Evolutionary conservation across 495 filamentous ascomycete genomes (phyloP).

Genomic region (Hypomontagnella monticulosa): DNA sequence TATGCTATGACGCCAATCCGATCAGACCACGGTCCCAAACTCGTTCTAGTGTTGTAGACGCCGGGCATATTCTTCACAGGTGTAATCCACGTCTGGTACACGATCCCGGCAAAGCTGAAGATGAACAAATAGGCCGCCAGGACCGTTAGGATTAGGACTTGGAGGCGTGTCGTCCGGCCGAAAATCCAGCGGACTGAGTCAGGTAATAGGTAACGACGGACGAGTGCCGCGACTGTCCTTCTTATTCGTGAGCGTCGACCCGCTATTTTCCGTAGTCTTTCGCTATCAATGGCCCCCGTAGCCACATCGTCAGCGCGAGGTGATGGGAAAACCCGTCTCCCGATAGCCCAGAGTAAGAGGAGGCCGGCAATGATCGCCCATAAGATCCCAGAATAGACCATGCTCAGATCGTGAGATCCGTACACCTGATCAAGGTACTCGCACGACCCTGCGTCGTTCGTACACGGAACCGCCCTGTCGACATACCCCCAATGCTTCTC

Average conservation of each 20-base stretch:
- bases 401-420: slow-evolving; percentile 64
- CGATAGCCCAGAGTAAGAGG: slow-evolving; percentile 59
- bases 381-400: slow-evolving; percentile 69
- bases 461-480: slow-evolving; percentile 65
- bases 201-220: slow-evolving; percentile 58
- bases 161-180: slow-evolving; percentile 52
- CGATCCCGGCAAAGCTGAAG: slow-evolving; percentile 70
- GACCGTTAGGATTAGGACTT: slow-evolving; percentile 55
- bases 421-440: slow-evolving; percentile 72
- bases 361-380: slow-evolving; percentile 66
- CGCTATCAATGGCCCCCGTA: slow-evolving; percentile 43
- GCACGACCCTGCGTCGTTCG: slow-evolving; percentile 67
- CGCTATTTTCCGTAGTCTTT: slow-evolving; percentile 18
- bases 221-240: slow-evolving; percentile 42
- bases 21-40: slow-evolving; percentile 68
- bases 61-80: slow-evolving; percentile 60
- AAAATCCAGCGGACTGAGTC: slow-evolving; percentile 48
- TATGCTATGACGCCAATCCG: slow-evolving; percentile 72
- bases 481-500: slow-evolving; percentile 72
- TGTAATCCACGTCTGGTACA: slow-evolving; percentile 67
- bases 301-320: slow-evolving; percentile 48
- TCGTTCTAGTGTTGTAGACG: slow-evolving; percentile 64
- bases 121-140: slow-evolving; percentile 65
- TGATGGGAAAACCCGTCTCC: slow-evolving; percentile 44
- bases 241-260: slow-evolving; percentile 37